Percentiles rank a stretch among this genome's conserved stretches.
Conservation (phyloP, 305 asterid genomes). For the Coffea humblotiana region DNA sequence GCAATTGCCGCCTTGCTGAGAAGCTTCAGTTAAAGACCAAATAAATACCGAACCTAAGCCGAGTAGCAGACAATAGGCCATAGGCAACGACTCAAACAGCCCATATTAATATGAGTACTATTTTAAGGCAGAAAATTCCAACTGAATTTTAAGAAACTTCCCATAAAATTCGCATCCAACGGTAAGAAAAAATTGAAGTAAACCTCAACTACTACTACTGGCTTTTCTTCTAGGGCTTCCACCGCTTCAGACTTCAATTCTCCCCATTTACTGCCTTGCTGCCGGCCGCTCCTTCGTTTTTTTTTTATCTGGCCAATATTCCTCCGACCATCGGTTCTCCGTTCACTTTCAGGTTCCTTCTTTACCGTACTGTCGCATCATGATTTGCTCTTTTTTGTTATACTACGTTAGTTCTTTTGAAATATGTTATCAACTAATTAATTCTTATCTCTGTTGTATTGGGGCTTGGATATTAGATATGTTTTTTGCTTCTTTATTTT, state of each 20-base stretch:
- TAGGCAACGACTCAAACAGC: no score
- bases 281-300: not conserved
- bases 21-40: no score
- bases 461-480: not conserved
- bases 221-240: not conserved
- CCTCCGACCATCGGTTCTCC: not conserved
- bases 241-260: not conserved
- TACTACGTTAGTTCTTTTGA: no score
- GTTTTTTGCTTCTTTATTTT: not conserved
- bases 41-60: no score
- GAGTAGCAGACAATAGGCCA: no score
- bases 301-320: not conserved
- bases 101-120: no score
- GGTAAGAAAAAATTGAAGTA: not conserved
- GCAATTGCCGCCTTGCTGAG: no score
- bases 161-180: not conserved
- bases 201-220: no score
- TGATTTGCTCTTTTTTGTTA: not conserved
- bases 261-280: not conserved
- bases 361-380: no score
- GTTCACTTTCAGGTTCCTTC: conserved; percentile 1
- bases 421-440: not conserved
- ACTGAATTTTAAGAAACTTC: not conserved
- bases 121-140: no score
- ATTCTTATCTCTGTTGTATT: not conserved